Evolutionary conservation across 495 filamentous ascomycete species (phyloP).

Genomic region (Xeromyces bisporus): DNA sequence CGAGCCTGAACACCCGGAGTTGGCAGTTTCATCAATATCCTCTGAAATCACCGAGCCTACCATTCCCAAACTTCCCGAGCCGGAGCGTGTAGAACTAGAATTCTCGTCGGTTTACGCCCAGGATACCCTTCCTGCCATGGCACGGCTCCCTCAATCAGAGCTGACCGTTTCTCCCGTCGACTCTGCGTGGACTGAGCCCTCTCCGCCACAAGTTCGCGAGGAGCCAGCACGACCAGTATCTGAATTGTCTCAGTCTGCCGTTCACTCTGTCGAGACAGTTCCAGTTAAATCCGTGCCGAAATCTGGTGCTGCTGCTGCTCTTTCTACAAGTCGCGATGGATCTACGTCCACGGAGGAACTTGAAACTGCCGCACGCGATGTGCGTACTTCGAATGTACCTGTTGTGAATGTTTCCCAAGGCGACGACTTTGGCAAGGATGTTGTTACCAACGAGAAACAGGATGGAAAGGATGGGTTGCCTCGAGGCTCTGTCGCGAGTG

Average conservation of each 20-base stretch:
- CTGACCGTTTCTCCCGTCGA: constrained; percentile 19
- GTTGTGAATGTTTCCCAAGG: constrained; percentile 35
- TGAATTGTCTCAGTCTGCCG: constrained; percentile 18
- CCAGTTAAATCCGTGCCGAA: constrained; percentile 12
- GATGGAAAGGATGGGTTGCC: constrained; percentile 26
- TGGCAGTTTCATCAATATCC: constrained; percentile 3
- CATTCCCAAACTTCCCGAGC: constrained; percentile 1
- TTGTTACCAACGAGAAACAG: constrained; percentile 19
- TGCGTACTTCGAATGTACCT: constrained; percentile 7
- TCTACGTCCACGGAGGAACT: constrained; percentile 2
- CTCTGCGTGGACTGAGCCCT: constrained; percentile 21
- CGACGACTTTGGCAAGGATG: constrained; percentile 28
- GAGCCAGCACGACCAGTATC: constrained; percentile 3
- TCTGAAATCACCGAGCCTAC: constrained; percentile 1
- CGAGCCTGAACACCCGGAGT: constrained; percentile 7
- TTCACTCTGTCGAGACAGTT: constrained; percentile 25
- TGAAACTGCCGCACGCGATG: constrained; percentile 5
- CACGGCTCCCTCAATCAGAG: constrained; percentile 10
- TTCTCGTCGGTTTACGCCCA: constrained; percentile 5
- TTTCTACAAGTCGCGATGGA: constrained; percentile 7
- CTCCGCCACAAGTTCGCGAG: constrained; percentile 10
- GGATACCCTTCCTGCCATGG: constrained; percentile 12
- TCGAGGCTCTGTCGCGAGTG: constrained; percentile 28
- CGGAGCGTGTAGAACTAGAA: constrained; percentile 3
- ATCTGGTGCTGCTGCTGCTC: constrained; percentile 6